phyloP scores from a whole-genome alignment of 345 rosid genomes.

The Bruguiera sexangula region DNA sequence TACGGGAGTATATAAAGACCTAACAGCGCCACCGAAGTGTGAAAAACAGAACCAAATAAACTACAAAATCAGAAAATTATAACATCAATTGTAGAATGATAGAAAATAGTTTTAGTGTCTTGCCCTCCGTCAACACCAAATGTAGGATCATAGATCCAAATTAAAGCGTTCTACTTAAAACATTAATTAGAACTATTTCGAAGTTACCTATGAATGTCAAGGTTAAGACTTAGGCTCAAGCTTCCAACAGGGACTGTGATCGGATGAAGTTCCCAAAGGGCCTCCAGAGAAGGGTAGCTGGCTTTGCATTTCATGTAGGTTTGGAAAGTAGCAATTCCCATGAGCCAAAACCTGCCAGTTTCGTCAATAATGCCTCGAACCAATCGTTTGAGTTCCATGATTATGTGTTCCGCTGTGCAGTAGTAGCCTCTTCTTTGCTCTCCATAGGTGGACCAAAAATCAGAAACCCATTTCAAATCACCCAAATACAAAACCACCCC shows the following conservation, averaged over 20 bases:
- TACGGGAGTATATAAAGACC: too few relatives aligned
- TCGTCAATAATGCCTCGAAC: constrained; percentile 37
- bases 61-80: background rate
- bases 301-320: constrained; percentile 56
- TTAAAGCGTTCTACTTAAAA: too few relatives aligned
- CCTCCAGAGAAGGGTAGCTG: constrained; percentile 59
- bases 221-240: constrained; percentile 56
- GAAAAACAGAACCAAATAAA: background rate
- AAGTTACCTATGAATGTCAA: constrained; percentile 39
- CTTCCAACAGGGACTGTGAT: constrained; percentile 47
- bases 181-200: background rate
- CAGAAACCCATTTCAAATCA: constrained; percentile 56
- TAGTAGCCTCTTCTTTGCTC: constrained; percentile 46
- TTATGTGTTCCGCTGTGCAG: constrained; percentile 43
- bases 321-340: constrained; percentile 51
- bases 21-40: background rate
- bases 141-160: too few relatives aligned
- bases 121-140: too few relatives aligned
- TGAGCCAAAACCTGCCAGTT: constrained; percentile 40
- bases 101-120: background rate
- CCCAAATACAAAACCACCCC: constrained; percentile 59
- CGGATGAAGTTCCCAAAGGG: constrained; percentile 59
- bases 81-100: too few relatives aligned
- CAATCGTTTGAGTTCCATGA: constrained; percentile 53
- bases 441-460: constrained; percentile 51